Base-by-base conservation (phyloP, 140 eudicot genomes). In the Senecio squalidus region DNA sequence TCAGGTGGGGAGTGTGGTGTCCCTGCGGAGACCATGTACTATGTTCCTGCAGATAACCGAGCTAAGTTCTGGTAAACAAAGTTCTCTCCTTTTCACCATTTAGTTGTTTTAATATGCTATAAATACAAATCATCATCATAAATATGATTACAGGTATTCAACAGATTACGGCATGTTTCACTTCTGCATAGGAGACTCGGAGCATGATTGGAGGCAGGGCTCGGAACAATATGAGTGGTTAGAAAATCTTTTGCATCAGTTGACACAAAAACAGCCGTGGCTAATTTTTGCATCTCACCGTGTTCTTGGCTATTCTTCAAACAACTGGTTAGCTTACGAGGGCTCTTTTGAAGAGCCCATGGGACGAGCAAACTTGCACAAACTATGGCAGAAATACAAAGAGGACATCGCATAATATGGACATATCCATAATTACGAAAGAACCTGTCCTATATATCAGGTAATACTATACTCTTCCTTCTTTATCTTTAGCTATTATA, bases 181-280 rank as follows among this genome's bases (percentile, higher is more conserved):
- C 44, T 87, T 87, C 40, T 87, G 94, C 72, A 78, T 87, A 72
- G 96, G 89, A 5, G 94, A 83, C 53, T 77, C 78, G 3, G 94
- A 87, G 73, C 86, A 87, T 46, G 89, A 87, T 24, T 87, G 96
- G 96, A 77, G 96, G 55, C 89, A 83, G 68, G 96, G 89, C 45
- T 72, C 96, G 3, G 94, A 87, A 60, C 94, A 87, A 62, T 83
- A 83, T 64, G 69, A 56, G 64, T 83, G 82, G 78, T 78, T 87
- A n/a, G 96, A 34, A 55, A 74, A 48, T 87, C 94, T 39, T 53
- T 87, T 6, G 96, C 96, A 36, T 87, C 96, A 0, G 96, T 50
- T 2, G 78, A 79, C 15, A 66, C 76, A 80, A 57, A 87, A 83
- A 55, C 96, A 87, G 62, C 96, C 96, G 5, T 87, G 96, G 96